These are phyloP conservation scores for Phaeolepiota aurea DNA, from an alignment of 768 basidiomycete species.

Conservation along the genomic window DNA sequence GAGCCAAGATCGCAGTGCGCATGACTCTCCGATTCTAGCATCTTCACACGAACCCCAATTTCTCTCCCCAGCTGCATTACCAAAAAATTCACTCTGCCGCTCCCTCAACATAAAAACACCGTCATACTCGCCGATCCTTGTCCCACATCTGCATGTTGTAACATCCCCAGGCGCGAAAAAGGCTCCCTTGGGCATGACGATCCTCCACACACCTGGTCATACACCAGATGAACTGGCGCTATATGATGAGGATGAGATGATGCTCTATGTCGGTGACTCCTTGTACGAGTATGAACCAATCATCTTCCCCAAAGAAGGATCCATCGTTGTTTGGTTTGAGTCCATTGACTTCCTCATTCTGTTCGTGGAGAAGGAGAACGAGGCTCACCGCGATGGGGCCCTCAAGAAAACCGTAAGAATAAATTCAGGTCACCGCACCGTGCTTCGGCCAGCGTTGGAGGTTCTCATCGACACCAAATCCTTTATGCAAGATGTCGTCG, in stretches of 20 bases:
- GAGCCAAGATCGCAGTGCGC: slow-evolving; percentile 10
- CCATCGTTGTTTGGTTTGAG: slow-evolving; percentile 40
- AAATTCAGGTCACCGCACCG: slow-evolving; percentile 44
- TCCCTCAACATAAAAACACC: slow-evolving; percentile 31
- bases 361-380: slow-evolving; percentile 25
- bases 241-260: slow-evolving; percentile 38
- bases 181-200: slow-evolving; percentile 24
- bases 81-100: slow-evolving; percentile 38
- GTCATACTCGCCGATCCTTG: slow-evolving; percentile 36
- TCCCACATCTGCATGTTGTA: slow-evolving; percentile 30
- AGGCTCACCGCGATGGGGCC: not conserved
- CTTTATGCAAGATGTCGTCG: slow-evolving; percentile 42
- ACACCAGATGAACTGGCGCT: slow-evolving; percentile 51
- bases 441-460: slow-evolving; percentile 32
- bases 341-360: slow-evolving; percentile 34
- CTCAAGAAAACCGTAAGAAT: slow-evolving; percentile 22
- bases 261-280: slow-evolving; percentile 52
- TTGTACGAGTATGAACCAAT: slow-evolving; percentile 47
- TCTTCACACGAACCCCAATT: slow-evolving; percentile 41
- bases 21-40: slow-evolving; percentile 36
- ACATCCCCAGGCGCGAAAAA: slow-evolving; percentile 11
- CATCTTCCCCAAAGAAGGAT: slow-evolving; percentile 47
- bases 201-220: slow-evolving; percentile 52
- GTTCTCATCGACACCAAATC: slow-evolving; percentile 29
- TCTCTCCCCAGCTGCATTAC: slow-evolving; percentile 28